Evolutionary conservation across 768 basidiomycete genomes (phyloP), one percentile per base, ranked within the genome.

Genomic region (Hygrocybe punicea): DNA sequence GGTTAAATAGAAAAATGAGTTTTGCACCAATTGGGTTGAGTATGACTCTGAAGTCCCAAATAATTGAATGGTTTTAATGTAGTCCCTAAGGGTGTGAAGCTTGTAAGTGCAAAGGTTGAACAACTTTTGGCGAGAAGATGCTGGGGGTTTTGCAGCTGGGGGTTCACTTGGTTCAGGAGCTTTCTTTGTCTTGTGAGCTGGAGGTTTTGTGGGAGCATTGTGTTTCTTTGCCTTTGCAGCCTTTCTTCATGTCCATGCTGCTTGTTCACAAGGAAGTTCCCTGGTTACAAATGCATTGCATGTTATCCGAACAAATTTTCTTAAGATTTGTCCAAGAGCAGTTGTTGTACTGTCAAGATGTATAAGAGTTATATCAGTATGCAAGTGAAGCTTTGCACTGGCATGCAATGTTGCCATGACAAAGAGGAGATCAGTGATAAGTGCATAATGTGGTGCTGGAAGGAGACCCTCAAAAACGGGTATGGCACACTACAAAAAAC

Each of bases 391-490:
- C n/a, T 49, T 49, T 8, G 47, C 47, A 49, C 69, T 60, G 1
- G 69, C 68, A 56, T 77, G 74, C 73, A 72, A 76, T 10, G 61
- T 57, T 0, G 60, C 65, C 19, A 71, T 51, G 8, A 51, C 54
- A 55, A 65, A 76, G 0, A 76, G 63, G 1, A 75, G 55, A 29
- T 69, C 62, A 5, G 63, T 55, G 1, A 74, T 53, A 6, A 59
- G 53, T 1, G 48, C 2, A 14, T 72, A 60, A 17, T 74, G 62
- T 0, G 50, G 40, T 1, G 53, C 37, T 0, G 62, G 67, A 0
- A 76, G 60, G 0, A 76, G 63, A 1, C 69, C 73, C 5, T 74
- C 67, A n/a, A 75, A 71, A 0, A 58, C 67, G 0, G 75, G 74
- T 3, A 75, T 66, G 0, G 67, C 62, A 50, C 69, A 71, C 69